Conservation (phyloP, 2,329 filamentous ascomycete species). For the Sarocladium brachiariae region DNA sequence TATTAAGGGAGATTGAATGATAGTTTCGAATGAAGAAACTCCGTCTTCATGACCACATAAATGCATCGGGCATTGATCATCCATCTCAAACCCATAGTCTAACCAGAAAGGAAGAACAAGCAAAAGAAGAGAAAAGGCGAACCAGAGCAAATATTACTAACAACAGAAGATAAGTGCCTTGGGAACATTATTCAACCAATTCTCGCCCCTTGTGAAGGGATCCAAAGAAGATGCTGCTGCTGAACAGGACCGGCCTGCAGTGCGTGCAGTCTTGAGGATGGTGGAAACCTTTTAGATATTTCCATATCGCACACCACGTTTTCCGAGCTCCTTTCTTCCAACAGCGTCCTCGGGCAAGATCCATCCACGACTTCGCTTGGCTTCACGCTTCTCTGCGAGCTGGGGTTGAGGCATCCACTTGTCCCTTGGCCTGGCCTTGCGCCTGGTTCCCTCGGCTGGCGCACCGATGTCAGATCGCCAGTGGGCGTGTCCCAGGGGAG, state of each 20-base stretch:
- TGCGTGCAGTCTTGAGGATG: too few species aligned
- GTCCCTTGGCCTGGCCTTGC: constrained; percentile 64
- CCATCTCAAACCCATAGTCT: neutral
- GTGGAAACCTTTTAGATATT: constrained; percentile 13
- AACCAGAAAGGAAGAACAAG: neutral
- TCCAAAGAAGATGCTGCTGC: too few species aligned
- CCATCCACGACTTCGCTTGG: constrained; percentile 68
- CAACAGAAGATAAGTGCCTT: too few species aligned
- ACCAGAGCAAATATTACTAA: too few species aligned
- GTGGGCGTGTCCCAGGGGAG: constrained; percentile 45
- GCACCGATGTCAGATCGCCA: constrained; percentile 70
- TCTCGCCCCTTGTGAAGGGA: too few species aligned
- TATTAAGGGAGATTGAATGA: too few species aligned
- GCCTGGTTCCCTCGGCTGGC: constrained; percentile 63
- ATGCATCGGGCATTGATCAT: constrained; percentile 1
- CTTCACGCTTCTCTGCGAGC: constrained; percentile 67
- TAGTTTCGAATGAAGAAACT: neutral
- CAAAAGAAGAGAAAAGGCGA: too few species aligned
- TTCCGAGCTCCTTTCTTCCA: constrained; percentile 64
- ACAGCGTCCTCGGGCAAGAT: constrained; percentile 68
- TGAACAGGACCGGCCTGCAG: constrained; percentile 6
- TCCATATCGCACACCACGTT: constrained; percentile 54
- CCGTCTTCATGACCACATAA: neutral
- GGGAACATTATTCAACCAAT: too few species aligned
- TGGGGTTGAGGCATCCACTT: constrained; percentile 70